Conservation (phyloP, 2,329 filamentous ascomycete species). For the Xylaria sp. region DNA sequence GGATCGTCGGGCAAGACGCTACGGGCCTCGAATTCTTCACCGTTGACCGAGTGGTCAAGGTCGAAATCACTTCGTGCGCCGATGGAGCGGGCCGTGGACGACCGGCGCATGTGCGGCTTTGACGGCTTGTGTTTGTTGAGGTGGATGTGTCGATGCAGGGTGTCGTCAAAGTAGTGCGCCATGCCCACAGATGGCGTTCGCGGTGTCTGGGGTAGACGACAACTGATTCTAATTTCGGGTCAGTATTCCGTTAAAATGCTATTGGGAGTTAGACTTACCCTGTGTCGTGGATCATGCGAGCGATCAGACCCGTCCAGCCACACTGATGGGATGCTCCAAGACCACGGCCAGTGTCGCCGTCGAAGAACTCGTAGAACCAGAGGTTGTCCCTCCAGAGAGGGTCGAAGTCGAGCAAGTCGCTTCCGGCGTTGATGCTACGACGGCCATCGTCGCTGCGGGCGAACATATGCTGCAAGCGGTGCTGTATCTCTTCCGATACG, state of each 20-base stretch:
- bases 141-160: slow-evolving; percentile 69
- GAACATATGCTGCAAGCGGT: slow-evolving; percentile 92
- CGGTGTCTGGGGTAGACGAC: slow-evolving; percentile 91
- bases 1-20: slow-evolving; percentile 63
- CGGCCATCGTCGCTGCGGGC: slow-evolving; percentile 84
- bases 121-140: slow-evolving; percentile 53
- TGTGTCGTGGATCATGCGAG: slow-evolving; percentile 97
- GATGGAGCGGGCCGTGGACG: slow-evolving; percentile 85
- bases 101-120: slow-evolving; percentile 73
- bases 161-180: slow-evolving; percentile 94
- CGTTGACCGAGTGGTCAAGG: slow-evolving; percentile 62
- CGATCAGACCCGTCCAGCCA: slow-evolving; percentile 95
- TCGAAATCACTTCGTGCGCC: slow-evolving; percentile 84
- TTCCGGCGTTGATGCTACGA: slow-evolving; percentile 86
- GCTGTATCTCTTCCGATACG: slow-evolving; percentile 93
- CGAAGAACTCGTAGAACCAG: slow-evolving; percentile 98
- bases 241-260: slow-evolving; percentile 49
- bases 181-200: slow-evolving; percentile 85
- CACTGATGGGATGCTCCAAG: slow-evolving; percentile 94
- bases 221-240: slow-evolving; percentile 73
- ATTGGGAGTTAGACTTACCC: slow-evolving; percentile 69
- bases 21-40: slow-evolving; percentile 56
- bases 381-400: slow-evolving; percentile 92
- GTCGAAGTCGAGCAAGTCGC: slow-evolving; percentile 88
- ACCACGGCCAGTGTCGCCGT: slow-evolving; percentile 88